A percentile compares a stretch with the other conserved stretches of the same genome.
phyloP scores from a whole-genome alignment of 331 rosid species.

The Acacia pycnantha region DNA sequence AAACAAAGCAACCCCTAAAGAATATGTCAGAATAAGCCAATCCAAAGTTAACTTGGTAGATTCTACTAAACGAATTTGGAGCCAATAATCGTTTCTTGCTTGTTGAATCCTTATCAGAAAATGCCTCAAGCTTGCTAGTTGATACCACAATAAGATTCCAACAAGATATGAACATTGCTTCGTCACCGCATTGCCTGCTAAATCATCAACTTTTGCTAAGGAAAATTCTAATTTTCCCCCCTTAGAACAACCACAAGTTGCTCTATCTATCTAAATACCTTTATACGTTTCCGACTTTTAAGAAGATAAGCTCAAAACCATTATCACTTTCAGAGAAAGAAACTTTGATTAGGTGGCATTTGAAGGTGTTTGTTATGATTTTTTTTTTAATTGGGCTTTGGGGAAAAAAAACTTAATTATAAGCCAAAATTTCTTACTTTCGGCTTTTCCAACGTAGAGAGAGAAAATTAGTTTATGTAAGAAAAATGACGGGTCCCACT shows the following conservation, averaged over 20 bases:
- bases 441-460: too few species aligned
- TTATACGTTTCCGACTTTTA: slow-evolving; percentile 13
- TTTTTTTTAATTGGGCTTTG: too few species aligned
- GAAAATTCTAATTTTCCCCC: background rate
- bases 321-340: slow-evolving; percentile 24
- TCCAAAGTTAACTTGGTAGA: background rate
- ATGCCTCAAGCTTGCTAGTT: background rate
- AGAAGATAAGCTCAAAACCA: slow-evolving; percentile 36
- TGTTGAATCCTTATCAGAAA: slow-evolving; percentile 1
- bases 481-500: too few species aligned
- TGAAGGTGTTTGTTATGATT: too few species aligned
- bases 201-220: background rate
- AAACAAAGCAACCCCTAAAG: background rate
- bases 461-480: too few species aligned
- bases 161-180: background rate
- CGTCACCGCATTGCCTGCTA: background rate
- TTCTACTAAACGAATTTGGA: background rate
- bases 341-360: background rate
- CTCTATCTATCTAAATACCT: background rate
- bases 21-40: background rate
- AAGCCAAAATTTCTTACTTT: too few species aligned
- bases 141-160: background rate
- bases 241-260: background rate
- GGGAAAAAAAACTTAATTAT: too few species aligned
- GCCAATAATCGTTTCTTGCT: background rate